Percentiles rank a stretch among this genome's conserved stretches.
These are phyloP conservation scores for Nakazawaea populi DNA, from an alignment of 805 yeast species.

Conservation along the genomic window DNA sequence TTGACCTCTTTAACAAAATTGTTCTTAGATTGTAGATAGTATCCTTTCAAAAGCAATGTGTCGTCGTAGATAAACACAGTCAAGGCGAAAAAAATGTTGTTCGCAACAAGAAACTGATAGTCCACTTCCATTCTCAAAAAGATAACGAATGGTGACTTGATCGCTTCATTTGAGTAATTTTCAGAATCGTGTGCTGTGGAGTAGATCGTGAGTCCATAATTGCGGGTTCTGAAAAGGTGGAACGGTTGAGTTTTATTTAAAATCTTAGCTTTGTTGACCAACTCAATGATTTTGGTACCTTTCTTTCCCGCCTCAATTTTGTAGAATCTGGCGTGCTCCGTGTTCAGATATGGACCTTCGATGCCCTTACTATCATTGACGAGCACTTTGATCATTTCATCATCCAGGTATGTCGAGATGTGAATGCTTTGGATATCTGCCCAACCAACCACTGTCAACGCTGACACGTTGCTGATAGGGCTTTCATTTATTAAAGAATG, in stretches of 20 bases:
- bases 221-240: constrained; percentile 62
- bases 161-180: constrained; percentile 45
- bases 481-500: constrained; percentile 84
- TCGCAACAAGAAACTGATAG: constrained; percentile 25
- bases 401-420: constrained; percentile 37
- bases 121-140: constrained; percentile 54
- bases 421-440: constrained; percentile 51
- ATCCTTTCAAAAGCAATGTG: constrained; percentile 15
- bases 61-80: constrained; percentile 35
- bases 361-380: constrained; percentile 14
- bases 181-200: constrained; percentile 64
- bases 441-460: constrained; percentile 64
- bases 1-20: constrained; percentile 13
- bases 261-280: constrained; percentile 63
- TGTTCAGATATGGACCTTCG: neutral
- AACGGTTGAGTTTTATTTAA: constrained; percentile 79
- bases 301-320: neutral
- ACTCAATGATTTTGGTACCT: constrained; percentile 41
- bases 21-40: constrained; percentile 18
- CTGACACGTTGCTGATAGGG: constrained; percentile 66
- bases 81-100: constrained; percentile 41
- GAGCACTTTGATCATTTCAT: constrained; percentile 20
- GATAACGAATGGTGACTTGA: constrained; percentile 59
- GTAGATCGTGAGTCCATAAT: constrained; percentile 38
- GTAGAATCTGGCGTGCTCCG: constrained; percentile 15